Percentiles rank a stretch among this genome's conserved stretches.
Conservation (phyloP, 306 rosid genomes). For the Luffa aegyptiaca region DNA sequence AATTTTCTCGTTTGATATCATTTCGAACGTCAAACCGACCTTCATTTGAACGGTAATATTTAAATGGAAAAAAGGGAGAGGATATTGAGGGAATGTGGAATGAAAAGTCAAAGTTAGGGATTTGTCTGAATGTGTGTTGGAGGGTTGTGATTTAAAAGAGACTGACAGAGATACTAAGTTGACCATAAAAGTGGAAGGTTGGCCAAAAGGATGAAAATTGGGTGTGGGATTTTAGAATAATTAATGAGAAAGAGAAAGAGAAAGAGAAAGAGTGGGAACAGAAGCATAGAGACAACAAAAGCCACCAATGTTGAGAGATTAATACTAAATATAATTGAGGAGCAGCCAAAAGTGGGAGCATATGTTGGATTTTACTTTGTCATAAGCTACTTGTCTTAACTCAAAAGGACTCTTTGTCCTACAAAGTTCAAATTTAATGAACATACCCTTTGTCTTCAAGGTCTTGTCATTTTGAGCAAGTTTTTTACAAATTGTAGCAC, state of each 20-base stretch:
- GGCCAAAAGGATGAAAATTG: not conserved
- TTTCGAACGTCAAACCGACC: too few relatives aligned
- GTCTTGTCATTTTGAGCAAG: not conserved
- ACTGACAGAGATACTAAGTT: conserved; percentile 69
- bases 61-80: not conserved
- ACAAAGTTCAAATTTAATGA: not conserved
- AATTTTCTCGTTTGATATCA: too few relatives aligned
- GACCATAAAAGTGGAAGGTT: conserved; percentile 18
- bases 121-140: conserved; percentile 60
- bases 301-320: conserved; percentile 32
- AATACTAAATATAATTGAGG: conserved; percentile 1
- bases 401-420: not conserved
- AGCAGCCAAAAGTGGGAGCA: conserved; percentile 32
- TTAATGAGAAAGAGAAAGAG: conserved; percentile 6
- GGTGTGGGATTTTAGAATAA: conserved; percentile 5
- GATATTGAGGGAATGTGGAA: conserved; percentile 23
- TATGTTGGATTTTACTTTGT: conserved; percentile 41
- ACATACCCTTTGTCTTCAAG: not conserved
- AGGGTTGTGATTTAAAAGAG: conserved; percentile 57
- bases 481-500: not conserved
- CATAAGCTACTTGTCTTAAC: conserved; percentile 35
- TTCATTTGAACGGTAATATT: not conserved
- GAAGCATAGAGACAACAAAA: conserved; percentile 41
- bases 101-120: conserved; percentile 60
- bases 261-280: conserved; percentile 49